Conservation (phyloP, 192 early-diverging fungal species). For the Oehlia diaphana region DNA sequence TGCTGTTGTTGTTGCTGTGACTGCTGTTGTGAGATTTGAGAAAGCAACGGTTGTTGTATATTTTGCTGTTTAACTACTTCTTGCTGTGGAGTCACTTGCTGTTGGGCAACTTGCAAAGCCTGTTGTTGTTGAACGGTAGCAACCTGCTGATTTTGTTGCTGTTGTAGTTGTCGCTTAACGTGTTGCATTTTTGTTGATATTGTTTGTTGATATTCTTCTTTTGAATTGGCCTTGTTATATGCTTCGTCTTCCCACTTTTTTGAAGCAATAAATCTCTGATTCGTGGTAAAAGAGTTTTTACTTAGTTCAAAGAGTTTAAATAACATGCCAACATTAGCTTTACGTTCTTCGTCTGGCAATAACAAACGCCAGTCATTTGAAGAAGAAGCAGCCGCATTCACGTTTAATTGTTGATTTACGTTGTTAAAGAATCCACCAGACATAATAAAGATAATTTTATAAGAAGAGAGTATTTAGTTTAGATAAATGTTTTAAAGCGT, state of each 20-base stretch:
- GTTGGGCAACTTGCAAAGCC: constrained; percentile 54
- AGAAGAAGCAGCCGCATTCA: neutral
- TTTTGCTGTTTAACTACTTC: constrained; percentile 41
- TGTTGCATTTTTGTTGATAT: neutral
- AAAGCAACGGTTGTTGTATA: neutral
- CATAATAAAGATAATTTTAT: neutral
- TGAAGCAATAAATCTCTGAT: neutral
- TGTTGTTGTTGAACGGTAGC: neutral
- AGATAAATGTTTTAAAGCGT: neutral
- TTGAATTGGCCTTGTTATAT: neutral
- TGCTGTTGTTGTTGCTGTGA: neutral
- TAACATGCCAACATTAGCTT: neutral
- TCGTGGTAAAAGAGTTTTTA: no score
- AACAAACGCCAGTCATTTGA: neutral
- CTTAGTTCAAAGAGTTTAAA: neutral
- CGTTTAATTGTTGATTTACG: neutral
- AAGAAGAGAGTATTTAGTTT: neutral
- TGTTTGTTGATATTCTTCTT: neutral
- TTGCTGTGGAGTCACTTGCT: constrained; percentile 72
- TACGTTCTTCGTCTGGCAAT: neutral
- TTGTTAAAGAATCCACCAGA: neutral
- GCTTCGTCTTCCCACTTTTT: constrained; percentile 2
- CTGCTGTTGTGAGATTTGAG: neutral
- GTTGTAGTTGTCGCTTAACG: neutral
- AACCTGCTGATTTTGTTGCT: neutral